Conservation (phyloP, 371 early-diverging fungal genomes). For the Capillidium heterosporum region DNA sequence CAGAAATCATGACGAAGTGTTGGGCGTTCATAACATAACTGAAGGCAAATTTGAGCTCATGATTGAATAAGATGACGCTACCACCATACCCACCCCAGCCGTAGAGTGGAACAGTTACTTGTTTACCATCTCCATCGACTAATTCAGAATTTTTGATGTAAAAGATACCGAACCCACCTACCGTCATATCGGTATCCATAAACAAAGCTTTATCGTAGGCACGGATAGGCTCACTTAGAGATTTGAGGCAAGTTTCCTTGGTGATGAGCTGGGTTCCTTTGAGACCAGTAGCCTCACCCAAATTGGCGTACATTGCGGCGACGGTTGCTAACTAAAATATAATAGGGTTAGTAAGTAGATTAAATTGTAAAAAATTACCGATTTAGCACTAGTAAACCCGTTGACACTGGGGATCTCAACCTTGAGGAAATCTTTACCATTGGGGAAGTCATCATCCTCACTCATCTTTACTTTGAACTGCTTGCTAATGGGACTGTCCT, state of each 20-base stretch:
- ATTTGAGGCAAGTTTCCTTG: too few relatives aligned
- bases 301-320: background rate
- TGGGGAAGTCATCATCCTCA: too few relatives aligned
- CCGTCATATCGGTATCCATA: background rate
- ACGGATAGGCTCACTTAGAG: background rate
- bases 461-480: too few relatives aligned
- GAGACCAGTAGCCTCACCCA: background rate
- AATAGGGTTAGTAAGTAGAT: too few relatives aligned
- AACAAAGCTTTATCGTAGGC: slow-evolving; percentile 7
- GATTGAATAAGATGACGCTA: slow-evolving; percentile 29
- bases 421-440: too few relatives aligned
- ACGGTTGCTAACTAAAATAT: background rate
- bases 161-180: background rate
- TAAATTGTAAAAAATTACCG: too few relatives aligned
- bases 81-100: slow-evolving; percentile 41
- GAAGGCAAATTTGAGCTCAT: slow-evolving; percentile 27
- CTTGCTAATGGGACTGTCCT: too few relatives aligned
- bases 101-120: background rate
- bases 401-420: too few relatives aligned
- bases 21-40: slow-evolving; percentile 24
- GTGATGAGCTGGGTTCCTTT: too few relatives aligned
- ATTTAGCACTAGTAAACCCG: too few relatives aligned
- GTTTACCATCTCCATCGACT: background rate
- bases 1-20: background rate
- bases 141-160: slow-evolving; percentile 15